Evolutionary conservation across 352 stramenopile genomes (phyloP).

Genomic region (Globisporangium sylvaticum): DNA sequence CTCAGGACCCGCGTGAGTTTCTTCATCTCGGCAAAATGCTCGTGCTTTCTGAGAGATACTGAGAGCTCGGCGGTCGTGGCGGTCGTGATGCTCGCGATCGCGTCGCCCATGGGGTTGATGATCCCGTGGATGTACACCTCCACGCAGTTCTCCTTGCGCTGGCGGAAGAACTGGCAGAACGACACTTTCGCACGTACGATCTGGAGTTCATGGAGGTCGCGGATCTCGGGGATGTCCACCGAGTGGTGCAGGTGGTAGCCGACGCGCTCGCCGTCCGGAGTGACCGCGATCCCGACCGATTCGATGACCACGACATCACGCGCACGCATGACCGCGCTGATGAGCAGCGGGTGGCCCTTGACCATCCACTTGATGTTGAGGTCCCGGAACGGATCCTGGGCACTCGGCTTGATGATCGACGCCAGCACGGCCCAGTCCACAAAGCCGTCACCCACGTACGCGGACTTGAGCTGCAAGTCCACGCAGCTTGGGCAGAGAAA

Average conservation of each 20-base stretch:
- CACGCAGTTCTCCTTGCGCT: neutral
- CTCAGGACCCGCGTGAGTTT: too few relatives aligned
- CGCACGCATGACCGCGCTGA: neutral
- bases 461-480: constrained; percentile 45
- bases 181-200: constrained; percentile 1
- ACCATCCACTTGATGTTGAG: neutral
- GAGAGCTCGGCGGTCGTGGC: neutral
- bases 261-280: neutral
- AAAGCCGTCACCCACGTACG: constrained; percentile 46
- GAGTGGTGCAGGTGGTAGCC: neutral
- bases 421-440: constrained; percentile 29
- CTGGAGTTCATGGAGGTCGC: neutral
- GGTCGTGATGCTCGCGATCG: neutral
- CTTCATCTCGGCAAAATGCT: constrained; percentile 19
- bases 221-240: constrained; percentile 1
- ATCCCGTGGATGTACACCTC: neutral
- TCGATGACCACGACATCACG: neutral
- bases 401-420: neutral
- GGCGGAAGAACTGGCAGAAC: neutral
- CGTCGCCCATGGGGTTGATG: neutral
- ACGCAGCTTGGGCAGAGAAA: constrained; percentile 10
- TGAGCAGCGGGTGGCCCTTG: neutral
- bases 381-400: neutral
- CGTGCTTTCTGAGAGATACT: neutral
- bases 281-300: neutral